phyloP scores from a whole-genome alignment of 148 eudicot genomes.

The Rhododendron mucronatum region DNA sequence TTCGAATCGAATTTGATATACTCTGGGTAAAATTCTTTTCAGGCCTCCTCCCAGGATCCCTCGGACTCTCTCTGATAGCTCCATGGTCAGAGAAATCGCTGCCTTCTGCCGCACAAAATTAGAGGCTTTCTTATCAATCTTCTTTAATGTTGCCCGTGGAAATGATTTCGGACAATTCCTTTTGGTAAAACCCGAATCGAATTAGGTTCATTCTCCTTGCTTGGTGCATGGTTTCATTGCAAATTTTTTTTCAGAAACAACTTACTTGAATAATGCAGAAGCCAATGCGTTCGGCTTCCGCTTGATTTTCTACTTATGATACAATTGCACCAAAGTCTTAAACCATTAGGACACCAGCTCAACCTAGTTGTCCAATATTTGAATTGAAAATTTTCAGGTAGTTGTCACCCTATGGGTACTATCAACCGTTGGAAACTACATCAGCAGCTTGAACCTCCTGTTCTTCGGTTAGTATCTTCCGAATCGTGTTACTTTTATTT shows the following conservation, averaged over 20 bases:
- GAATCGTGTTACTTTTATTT: too few species aligned
- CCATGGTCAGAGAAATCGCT: constrained; percentile 16
- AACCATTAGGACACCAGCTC: neutral
- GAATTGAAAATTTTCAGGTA: constrained; percentile 27
- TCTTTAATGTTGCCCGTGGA: constrained; percentile 28
- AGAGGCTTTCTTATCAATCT: constrained; percentile 8
- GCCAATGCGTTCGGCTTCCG: neutral
- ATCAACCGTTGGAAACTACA: constrained; percentile 43
- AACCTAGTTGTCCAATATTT: neutral
- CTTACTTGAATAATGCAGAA: neutral
- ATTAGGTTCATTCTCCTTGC: neutral
- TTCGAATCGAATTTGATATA: neutral
- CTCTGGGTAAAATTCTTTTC: neutral
- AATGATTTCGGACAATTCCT: constrained; percentile 33
- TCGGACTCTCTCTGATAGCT: constrained; percentile 9
- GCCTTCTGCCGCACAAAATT: constrained; percentile 13
- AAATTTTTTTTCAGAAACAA: neutral
- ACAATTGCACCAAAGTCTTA: neutral
- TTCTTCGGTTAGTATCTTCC: constrained; percentile 38
- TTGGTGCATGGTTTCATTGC: neutral
- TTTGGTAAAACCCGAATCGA: constrained; percentile 27
- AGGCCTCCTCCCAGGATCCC: constrained; percentile 39
- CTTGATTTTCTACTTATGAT: neutral
- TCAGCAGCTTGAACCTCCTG: constrained; percentile 49
- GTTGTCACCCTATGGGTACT: constrained; percentile 38